Base-by-base conservation (phyloP, 768 basidiomycete genomes). In the Tricholoma matsutake region DNA sequence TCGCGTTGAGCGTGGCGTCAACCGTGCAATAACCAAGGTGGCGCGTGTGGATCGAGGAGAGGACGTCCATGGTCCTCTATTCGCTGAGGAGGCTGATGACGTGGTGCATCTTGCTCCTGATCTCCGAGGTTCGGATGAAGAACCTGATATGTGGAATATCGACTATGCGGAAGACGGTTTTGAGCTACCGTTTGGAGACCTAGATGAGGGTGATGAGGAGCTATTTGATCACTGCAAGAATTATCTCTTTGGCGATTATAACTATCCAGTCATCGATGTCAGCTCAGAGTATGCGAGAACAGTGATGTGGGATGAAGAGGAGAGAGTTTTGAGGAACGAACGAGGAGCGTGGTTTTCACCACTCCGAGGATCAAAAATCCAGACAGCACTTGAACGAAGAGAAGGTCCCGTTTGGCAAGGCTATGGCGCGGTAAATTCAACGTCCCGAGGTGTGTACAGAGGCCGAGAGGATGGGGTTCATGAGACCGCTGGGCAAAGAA, bases 211-310 rank as follows among this genome's bases (percentile, higher is more conserved):
- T 22, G 90, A 92, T 67, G 96, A 97, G 66, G 78, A 79, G 64
- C 73, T 96, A 56, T 98, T 89, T 68, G 80, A 76, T 29, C 82
- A 94, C 39, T 88, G 92, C 71, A 84, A 85, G 71, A 80, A 83
- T 64, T 91, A 93, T 62, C 79, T 96, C 25, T 98, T 94, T 65
- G 94, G 94, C 4, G 91, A 96, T 74, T 94, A 94, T 70, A 84
- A 91, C 68, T 96, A 96, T 70, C 95, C 94, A 0, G 86, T 85
- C 58, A 87, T 95, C 62, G 95, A 96, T 67, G 89, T 92, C 53
- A 94, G 91, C 74, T 85, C 88, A 25, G 92, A 95, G 73, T 67
- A 73, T 16, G 91, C 89, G 18, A 76, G 85, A 62, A 74, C 75
- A 32, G 71, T 76, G 51, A 88, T 91, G 72, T 91, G 92, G 86